Conservation (phyloP, 805 yeast species). For the Priceomyces castillae region DNA sequence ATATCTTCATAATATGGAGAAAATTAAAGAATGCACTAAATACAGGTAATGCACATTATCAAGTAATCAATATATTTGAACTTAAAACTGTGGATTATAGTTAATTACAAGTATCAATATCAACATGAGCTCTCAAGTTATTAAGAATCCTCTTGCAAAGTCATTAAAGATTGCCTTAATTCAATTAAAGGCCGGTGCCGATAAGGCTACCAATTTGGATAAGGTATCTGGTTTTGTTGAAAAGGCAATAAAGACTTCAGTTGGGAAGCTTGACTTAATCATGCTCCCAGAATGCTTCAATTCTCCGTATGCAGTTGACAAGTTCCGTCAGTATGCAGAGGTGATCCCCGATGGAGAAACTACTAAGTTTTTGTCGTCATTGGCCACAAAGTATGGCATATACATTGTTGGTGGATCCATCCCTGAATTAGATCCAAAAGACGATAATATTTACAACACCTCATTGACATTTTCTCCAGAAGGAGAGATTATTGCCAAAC, state of each 20-base stretch:
- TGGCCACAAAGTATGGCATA: slow-evolving; percentile 66
- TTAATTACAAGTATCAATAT: not conserved
- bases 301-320: slow-evolving; percentile 86
- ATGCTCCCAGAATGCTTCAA: slow-evolving; percentile 96
- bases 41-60: not conserved
- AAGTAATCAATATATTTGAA: not conserved
- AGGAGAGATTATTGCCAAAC: slow-evolving; percentile 82
- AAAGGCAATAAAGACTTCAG: slow-evolving; percentile 49
- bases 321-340: slow-evolving; percentile 88
- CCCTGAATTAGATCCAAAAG: slow-evolving; percentile 65
- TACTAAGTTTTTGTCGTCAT: slow-evolving; percentile 54
- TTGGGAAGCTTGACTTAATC: slow-evolving; percentile 56
- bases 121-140: slow-evolving; percentile 12
- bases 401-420: slow-evolving; percentile 87
- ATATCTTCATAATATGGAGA: too few relatives aligned
- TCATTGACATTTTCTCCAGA: slow-evolving; percentile 67
- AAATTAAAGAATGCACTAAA: not conserved
- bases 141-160: slow-evolving; percentile 46
- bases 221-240: slow-evolving; percentile 63
- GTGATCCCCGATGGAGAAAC: slow-evolving; percentile 73
- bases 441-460: slow-evolving; percentile 63
- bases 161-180: slow-evolving; percentile 76
- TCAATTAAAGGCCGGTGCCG: slow-evolving; percentile 79
- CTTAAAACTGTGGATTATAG: not conserved
- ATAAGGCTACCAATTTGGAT: slow-evolving; percentile 72